These are phyloP conservation scores for Cyclanthera cordifolia DNA, from an alignment of 306 rosid species.

Conservation along the genomic window DNA sequence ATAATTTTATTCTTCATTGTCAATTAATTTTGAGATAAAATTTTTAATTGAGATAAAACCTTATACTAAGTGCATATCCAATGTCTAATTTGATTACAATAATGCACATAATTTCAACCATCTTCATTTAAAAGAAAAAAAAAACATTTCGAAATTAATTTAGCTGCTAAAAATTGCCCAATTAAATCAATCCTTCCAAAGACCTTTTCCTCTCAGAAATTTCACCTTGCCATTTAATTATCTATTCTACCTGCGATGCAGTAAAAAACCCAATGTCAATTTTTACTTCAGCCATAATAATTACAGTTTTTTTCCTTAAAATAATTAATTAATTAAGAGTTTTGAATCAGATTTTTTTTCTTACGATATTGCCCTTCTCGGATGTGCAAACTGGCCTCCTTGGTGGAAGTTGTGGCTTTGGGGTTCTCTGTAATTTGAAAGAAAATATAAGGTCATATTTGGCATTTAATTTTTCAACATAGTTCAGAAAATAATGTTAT, in stretches of 20 bases:
- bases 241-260: conserved; percentile 3
- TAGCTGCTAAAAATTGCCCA: neutral
- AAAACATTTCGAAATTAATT: neutral
- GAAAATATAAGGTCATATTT: neutral
- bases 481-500: no score
- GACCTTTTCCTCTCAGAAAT: neutral
- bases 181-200: conserved; percentile 7
- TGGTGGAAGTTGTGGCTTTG: conserved; percentile 85
- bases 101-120: neutral
- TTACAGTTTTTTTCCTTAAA: neutral
- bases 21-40: no score
- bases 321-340: neutral
- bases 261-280: neutral
- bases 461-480: neutral
- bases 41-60: no score
- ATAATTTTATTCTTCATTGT: no score
- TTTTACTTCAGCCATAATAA: neutral
- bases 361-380: conserved; percentile 38
- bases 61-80: no score
- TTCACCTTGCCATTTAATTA: neutral
- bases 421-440: conserved; percentile 51
- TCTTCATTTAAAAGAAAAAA: neutral
- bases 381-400: conserved; percentile 79
- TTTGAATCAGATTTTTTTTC: neutral
- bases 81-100: neutral